phyloP scores from a whole-genome alignment of 202 grass and related monocot genomes.

The Carex arenaria region DNA sequence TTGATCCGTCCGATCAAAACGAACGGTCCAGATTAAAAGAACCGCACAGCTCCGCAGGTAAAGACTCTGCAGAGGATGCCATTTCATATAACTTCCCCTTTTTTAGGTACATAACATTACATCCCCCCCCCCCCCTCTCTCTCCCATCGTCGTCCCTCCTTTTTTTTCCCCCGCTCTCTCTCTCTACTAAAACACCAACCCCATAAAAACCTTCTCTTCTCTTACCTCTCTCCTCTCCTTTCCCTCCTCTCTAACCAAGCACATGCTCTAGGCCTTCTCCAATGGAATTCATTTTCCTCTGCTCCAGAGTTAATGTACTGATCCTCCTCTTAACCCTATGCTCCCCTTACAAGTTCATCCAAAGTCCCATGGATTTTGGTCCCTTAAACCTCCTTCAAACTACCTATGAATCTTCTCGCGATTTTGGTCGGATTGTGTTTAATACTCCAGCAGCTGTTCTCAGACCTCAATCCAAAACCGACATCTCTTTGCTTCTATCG shows the following conservation, averaged over 20 bases:
- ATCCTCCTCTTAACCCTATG: slow-evolving; percentile 64
- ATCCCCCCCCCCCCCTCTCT: slow-evolving; percentile 23
- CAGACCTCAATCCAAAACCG: slow-evolving; percentile 60
- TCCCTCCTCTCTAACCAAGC: slow-evolving; percentile 14
- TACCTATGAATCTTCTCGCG: slow-evolving; percentile 49
- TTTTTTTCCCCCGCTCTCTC: slow-evolving; percentile 22
- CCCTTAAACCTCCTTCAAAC: slow-evolving; percentile 66
- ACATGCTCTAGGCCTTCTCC: slow-evolving; percentile 38
- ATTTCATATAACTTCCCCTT: slow-evolving; percentile 28
- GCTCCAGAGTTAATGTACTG: slow-evolving; percentile 60
- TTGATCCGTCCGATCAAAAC: no score
- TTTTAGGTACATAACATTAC: slow-evolving; percentile 47
- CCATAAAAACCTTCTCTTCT: slow-evolving; percentile 35
- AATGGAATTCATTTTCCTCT: slow-evolving; percentile 81
- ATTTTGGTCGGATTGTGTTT: slow-evolving; percentile 87
- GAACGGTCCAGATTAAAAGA: no score
- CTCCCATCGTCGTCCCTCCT: slow-evolving; percentile 23
- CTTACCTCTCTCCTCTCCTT: background rate
- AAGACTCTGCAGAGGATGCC: no score
- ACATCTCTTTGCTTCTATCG: slow-evolving; percentile 76
- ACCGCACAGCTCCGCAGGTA: no score
- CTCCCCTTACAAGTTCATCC: slow-evolving; percentile 94
- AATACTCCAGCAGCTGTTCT: slow-evolving; percentile 72
- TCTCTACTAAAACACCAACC: slow-evolving; percentile 34
- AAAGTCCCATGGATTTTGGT: slow-evolving; percentile 88